Conservation (phyloP, 345 rosid species). For the Angophora floribunda region DNA sequence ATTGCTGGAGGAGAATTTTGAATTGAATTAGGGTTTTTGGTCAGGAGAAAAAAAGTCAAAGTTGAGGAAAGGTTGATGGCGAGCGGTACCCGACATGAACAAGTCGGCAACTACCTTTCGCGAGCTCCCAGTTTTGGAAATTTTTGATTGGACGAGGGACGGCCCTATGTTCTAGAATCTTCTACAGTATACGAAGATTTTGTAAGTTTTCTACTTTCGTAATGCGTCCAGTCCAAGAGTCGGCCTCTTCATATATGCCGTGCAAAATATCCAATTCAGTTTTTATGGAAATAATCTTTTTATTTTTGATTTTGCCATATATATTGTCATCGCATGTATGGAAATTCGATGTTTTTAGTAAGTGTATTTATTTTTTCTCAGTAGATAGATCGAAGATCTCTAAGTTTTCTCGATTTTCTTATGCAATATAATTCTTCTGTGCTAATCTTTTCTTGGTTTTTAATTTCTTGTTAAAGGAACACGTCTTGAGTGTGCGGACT, state of each 20-base stretch:
- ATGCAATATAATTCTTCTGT: accelerated
- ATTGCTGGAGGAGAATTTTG: neutral
- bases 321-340: neutral
- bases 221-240: neutral
- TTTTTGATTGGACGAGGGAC: accelerated
- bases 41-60: neutral
- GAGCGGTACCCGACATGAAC: accelerated
- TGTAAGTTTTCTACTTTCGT: neutral
- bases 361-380: accelerated
- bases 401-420: accelerated
- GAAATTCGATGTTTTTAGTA: neutral
- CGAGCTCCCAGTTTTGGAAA: neutral
- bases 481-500: neutral
- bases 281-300: neutral
- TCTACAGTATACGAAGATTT: neutral
- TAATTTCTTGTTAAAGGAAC: neutral
- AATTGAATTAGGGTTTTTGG: neutral
- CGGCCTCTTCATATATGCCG: accelerated
- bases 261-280: neutral
- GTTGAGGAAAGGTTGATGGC: neutral
- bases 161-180: neutral
- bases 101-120: neutral
- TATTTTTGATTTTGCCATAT: neutral
- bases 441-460: neutral
- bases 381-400: accelerated